These are phyloP conservation scores for Nicotiana knightiana DNA, from an alignment of 257 asterid species.

Conservation along the genomic window DNA sequence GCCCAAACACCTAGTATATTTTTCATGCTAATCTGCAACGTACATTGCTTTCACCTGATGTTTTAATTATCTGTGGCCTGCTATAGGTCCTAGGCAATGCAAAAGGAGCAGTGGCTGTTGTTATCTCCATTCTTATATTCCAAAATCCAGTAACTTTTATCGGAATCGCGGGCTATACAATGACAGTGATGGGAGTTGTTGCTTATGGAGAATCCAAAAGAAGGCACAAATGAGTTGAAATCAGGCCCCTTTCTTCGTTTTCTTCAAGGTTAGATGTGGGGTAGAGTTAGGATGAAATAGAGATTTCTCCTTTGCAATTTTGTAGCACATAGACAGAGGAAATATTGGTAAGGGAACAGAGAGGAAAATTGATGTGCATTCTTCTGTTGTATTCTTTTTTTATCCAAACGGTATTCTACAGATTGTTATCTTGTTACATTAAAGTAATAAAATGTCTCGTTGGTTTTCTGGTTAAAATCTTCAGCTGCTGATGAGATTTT, in stretches of 20 bases:
- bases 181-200: constrained; percentile 30
- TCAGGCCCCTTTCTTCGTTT: background rate
- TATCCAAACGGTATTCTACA: background rate
- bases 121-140: constrained; percentile 29
- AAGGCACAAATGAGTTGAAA: constrained; percentile 17
- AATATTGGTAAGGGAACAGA: background rate
- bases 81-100: constrained; percentile 36
- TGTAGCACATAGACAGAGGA: constrained; percentile 8
- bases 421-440: background rate
- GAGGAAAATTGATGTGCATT: background rate
- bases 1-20: background rate
- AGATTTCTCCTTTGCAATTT: background rate
- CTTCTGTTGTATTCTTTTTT: constrained; percentile 1
- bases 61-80: background rate
- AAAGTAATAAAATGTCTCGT: background rate
- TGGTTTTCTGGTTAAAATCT: background rate
- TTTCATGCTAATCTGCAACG: background rate
- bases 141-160: constrained; percentile 30
- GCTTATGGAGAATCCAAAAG: constrained; percentile 31
- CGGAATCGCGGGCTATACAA: constrained; percentile 27
- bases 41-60: background rate
- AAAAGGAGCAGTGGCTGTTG: constrained; percentile 32
- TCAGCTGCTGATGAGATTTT: background rate
- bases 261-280: background rate
- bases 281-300: background rate